Conservation (phyloP, 179 eudicot species). For the Patellifolia procumbens region DNA sequence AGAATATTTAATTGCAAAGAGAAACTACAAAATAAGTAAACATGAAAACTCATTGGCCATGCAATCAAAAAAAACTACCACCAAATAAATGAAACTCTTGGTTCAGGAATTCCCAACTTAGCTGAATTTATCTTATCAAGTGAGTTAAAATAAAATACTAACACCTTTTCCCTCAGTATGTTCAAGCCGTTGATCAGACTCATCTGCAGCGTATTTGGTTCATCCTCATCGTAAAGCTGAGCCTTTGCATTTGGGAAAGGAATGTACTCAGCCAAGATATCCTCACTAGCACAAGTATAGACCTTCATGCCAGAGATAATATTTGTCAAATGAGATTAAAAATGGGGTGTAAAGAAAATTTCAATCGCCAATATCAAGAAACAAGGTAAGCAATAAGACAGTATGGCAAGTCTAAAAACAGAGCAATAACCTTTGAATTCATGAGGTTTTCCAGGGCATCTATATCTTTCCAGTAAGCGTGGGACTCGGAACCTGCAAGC, state of each 20-base stretch:
- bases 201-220: constrained; percentile 28
- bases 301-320: constrained; percentile 51
- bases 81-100: background rate
- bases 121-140: background rate
- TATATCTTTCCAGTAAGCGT: constrained; percentile 65
- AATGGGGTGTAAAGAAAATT: too few relatives aligned
- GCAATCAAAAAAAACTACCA: background rate
- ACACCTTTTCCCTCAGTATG: constrained; percentile 51
- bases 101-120: background rate
- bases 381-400: background rate
- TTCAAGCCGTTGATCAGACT: constrained; percentile 32
- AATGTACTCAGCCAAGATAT: constrained; percentile 55
- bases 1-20: constrained; percentile 9
- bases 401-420: background rate
- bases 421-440: constrained; percentile 72
- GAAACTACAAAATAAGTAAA: background rate
- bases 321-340: constrained; percentile 1
- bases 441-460: constrained; percentile 69
- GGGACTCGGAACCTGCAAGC: constrained; percentile 46
- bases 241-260: constrained; percentile 60
- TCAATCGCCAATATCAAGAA: background rate
- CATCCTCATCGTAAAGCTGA: constrained; percentile 46
- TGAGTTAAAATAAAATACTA: background rate
- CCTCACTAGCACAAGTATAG: constrained; percentile 70
- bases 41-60: background rate